Base-by-base conservation (phyloP, 1,284 basidiomycete genomes). In the Microbotryum lychnidis-dioicae region DNA sequence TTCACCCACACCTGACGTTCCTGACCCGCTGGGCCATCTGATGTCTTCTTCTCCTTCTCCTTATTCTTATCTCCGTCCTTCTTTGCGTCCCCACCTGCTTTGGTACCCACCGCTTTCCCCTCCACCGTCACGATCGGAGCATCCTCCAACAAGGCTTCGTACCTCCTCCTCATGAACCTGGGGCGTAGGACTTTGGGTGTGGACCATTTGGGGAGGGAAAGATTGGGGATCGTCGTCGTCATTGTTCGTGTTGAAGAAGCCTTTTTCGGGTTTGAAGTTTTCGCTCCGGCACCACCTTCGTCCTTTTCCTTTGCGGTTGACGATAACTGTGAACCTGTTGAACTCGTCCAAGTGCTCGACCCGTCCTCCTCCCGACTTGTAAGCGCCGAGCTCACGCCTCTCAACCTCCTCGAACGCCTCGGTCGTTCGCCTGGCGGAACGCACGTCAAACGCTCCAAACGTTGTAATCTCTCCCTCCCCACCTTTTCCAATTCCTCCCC, bases 151-250 rank as follows among this genome's bases (percentile, higher is more conserved):
- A 67, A 20, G 20, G 50, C 56, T n/a, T 57, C 54, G 27, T 58
- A 64, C 25, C 64, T 37, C 1, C 70, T 58, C 0, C 70, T 60
- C 16, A 71, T 31, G 7, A 71, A 58, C 6, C 70, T 63, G 33
- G 58, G 9, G 4, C 67, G 63, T 51, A 70, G 12, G 9, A 33
- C 56, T 25, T 67, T 68, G 12, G 70, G 69, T 0, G 20, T 27
- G 52, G 59, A 59, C 67, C 67, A 68, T 45, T 66, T 66, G 2
- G 54, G 4, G 14, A 42, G 16, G 4, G 37, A 42, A 6, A 42
- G 37, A 42, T 6, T 18, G 16, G 37, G 37, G 16, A 42, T 61
- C 31, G 54, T 58, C 27, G 27, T 27, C 27, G 25, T 25, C 1
- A 31, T 16, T 7, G 29, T 16, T 42, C n/a, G 67, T 64, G 2